phyloP scores from a whole-genome alignment of 1,284 basidiomycete genomes.

The Pseudozyma hubeiensis region DNA sequence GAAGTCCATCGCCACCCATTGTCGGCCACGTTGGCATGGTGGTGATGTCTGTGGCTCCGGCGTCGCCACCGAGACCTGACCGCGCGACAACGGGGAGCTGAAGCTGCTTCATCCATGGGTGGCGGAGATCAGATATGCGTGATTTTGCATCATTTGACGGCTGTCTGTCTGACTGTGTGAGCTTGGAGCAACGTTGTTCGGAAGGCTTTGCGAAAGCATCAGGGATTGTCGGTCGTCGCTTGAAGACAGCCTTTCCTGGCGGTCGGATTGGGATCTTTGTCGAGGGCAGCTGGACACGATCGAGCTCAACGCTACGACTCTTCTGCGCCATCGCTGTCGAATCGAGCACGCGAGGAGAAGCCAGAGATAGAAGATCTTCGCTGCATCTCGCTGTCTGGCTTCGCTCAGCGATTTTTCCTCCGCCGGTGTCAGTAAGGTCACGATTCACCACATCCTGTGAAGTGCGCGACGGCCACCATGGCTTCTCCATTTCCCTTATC shows the following conservation, averaged over 20 bases:
- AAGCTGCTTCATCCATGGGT: slow-evolving; percentile 49
- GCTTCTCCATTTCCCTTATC: slow-evolving; percentile 28
- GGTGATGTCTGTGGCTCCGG: not conserved
- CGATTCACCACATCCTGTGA: slow-evolving; percentile 1
- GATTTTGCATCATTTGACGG: slow-evolving; percentile 3
- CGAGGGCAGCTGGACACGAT: slow-evolving; percentile 26
- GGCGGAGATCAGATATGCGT: slow-evolving; percentile 31
- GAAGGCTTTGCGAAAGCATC: slow-evolving; percentile 17
- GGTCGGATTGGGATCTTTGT: slow-evolving; percentile 32
- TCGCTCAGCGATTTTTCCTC: not conserved
- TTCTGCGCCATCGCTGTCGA: slow-evolving; percentile 8
- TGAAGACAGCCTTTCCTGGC: slow-evolving; percentile 1
- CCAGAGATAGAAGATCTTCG: slow-evolving; percentile 32
- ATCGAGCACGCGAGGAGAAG: slow-evolving; percentile 21
- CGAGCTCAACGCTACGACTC: slow-evolving; percentile 36
- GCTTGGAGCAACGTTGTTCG: not conserved
- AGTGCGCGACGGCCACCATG: slow-evolving; percentile 32
- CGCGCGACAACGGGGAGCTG: slow-evolving; percentile 12
- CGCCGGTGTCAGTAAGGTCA: not conserved
- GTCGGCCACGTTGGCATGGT: slow-evolving; percentile 16
- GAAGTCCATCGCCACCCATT: slow-evolving; percentile 6
- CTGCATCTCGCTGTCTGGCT: slow-evolving; percentile 15
- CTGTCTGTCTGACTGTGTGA: not conserved
- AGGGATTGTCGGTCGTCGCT: slow-evolving; percentile 34
- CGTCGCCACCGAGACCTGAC: not conserved